Percentiles rank a stretch among this genome's conserved stretches.
Conservation (phyloP, 768 basidiomycete species). For the Suillus hirtellus region DNA sequence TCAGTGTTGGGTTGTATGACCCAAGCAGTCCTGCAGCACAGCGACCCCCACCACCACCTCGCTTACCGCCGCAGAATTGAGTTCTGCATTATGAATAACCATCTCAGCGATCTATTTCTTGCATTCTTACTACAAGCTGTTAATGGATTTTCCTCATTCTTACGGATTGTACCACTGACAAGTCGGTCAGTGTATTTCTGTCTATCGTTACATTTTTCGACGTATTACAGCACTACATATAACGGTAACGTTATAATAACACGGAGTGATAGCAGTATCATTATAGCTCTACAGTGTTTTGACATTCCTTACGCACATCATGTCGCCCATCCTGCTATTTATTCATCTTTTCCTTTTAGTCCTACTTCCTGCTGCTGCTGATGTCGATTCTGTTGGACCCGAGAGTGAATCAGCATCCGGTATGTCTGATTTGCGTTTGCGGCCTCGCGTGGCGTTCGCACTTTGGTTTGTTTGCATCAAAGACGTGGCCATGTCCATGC, state of each 20-base stretch:
- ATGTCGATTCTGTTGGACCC: constrained; percentile 1
- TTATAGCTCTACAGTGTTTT: constrained; percentile 1
- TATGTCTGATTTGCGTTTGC: constrained; percentile 44
- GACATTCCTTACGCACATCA: constrained; percentile 2
- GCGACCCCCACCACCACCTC: constrained; percentile 15
- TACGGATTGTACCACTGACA: not conserved
- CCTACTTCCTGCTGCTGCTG: constrained; percentile 17
- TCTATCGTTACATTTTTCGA: constrained; percentile 8
- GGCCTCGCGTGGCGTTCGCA: constrained; percentile 17
- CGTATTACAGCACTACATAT: constrained; percentile 12
- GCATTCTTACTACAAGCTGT: not conserved
- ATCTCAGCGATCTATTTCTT: not conserved
- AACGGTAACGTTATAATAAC: constrained; percentile 7
- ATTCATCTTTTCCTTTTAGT: constrained; percentile 33
- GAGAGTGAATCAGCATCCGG: constrained; percentile 15
- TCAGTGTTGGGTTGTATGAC: constrained; percentile 38
- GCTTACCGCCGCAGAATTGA: constrained; percentile 10
- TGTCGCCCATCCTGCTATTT: constrained; percentile 2
- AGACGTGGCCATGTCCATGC: not conserved
- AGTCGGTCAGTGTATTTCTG: not conserved
- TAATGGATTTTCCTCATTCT: not conserved
- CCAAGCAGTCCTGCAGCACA: constrained; percentile 11
- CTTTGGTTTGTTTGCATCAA: not conserved
- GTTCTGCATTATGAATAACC: not conserved
- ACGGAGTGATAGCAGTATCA: not conserved